These are phyloP conservation scores for Xylaria cubensis DNA, from an alignment of 495 filamentous ascomycete species.

Conservation along the genomic window DNA sequence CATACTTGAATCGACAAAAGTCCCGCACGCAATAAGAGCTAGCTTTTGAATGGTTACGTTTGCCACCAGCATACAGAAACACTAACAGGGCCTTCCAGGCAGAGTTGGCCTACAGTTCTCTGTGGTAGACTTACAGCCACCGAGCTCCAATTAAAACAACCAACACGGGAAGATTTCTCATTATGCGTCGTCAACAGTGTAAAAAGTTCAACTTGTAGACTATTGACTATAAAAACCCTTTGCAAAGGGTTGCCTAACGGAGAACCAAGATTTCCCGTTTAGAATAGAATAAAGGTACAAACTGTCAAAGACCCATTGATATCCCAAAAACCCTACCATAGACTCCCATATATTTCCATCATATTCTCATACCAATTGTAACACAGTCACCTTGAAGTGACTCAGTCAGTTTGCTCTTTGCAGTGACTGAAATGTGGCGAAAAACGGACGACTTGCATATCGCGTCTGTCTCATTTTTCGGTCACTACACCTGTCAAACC, in stretches of 20 bases:
- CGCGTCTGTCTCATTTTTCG: constrained; percentile 31
- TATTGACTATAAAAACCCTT: neutral
- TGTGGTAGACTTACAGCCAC: neutral
- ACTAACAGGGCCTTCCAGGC: neutral
- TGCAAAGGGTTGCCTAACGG: neutral
- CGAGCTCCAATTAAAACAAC: neutral
- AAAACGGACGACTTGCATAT: neutral
- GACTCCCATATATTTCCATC: neutral
- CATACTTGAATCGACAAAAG: neutral
- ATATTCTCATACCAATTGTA: neutral
- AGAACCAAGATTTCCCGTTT: neutral
- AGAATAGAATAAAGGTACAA: neutral
- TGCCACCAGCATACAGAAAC: neutral
- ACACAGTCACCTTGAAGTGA: neutral
- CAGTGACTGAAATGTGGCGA: neutral
- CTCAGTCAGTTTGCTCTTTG: constrained; percentile 4
- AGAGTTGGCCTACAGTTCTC: neutral
- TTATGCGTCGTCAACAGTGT: neutral
- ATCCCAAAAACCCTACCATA: neutral
- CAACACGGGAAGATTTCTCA: neutral
- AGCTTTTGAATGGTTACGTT: neutral
- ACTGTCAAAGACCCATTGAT: neutral
- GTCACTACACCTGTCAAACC: constrained; percentile 36
- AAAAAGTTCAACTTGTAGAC: neutral
- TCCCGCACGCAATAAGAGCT: neutral